Base-by-base conservation (phyloP, 2,329 filamentous ascomycete species). In the Trichoderma aggressivum region DNA sequence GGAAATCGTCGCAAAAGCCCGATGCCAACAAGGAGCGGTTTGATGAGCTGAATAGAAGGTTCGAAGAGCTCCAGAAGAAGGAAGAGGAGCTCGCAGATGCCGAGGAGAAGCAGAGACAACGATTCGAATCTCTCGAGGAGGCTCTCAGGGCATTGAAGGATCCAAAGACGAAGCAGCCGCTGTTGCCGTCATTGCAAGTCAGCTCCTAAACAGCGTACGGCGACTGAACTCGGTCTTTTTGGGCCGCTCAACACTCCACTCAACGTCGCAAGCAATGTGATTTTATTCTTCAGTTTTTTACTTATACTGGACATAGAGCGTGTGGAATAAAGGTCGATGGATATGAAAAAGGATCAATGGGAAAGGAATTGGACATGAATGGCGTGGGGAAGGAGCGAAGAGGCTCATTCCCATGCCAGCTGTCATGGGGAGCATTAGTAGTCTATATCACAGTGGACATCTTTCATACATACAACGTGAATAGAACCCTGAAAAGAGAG, bases 1-100 rank as follows among this genome's bases (percentile, higher is more conserved):
- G 87, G 78, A 86, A 84, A 74, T 81, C 86, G 8, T 83, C 85
- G n/a, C 81, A 84, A 74, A 91, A 91, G 78, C 88, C 89, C 10
- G 89, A 91, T 75, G 74, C 81, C 68, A 89, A 88, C 75, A 80
- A 83, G 56, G 85, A 88, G 76, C 85, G 80, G 73, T 84, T 89
- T 69, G 82, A 85, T 30, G 85, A 85, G 71, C 81, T 90, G 30
- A 80, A 83, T 43, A 76, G 78, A 61, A 81, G 82, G 70, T 77
- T 88, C 14, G 85, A 87, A 30, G 84, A 86, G 72, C 79, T 89
- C 47, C 82, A 82, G 74, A 80, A 77, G 76, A 82, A 81, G 71
- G 86, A 87, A 70, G 82, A 84, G 72, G 87, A 87, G 73, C 81
- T 88, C 11, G 82, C 83, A 60, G 80, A 77, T 65, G 78, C 76